These are phyloP conservation scores for Saccharomyces uvarum DNA, from an alignment of 1,139 yeast species.

Conservation along the genomic window DNA sequence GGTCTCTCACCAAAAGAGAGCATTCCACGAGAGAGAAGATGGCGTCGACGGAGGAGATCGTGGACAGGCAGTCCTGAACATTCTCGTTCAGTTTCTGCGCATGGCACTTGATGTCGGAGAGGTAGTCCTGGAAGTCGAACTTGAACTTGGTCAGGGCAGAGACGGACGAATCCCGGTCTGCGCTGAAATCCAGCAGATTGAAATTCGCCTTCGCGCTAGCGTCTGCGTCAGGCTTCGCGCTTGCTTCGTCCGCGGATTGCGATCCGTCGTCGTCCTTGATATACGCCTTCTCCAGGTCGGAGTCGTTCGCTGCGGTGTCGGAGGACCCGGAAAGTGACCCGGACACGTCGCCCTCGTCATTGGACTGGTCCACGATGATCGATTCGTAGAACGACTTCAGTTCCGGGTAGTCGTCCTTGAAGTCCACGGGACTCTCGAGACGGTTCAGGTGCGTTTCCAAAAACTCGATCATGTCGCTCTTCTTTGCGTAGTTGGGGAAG, in stretches of 20 bases:
- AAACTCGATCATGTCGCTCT: conserved; percentile 18
- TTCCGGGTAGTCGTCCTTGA: conserved; percentile 26
- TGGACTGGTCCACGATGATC: conserved; percentile 10
- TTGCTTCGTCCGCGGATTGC: not conserved
- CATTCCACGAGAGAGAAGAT: conserved; percentile 22
- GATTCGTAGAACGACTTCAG: conserved; percentile 24
- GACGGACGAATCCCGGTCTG: not conserved
- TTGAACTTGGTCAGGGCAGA: conserved; percentile 11
- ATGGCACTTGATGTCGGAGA: conserved; percentile 19
- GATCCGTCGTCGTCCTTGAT: conserved; percentile 6
- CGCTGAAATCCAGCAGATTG: conserved; percentile 8
- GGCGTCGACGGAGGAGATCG: conserved; percentile 20
- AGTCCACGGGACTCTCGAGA: conserved; percentile 20
- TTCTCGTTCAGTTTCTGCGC: conserved; percentile 20
- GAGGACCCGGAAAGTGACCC: conserved; percentile 1
- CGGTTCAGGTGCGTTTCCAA: conserved; percentile 18
- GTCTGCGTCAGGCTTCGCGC: not conserved
- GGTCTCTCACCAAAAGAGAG: conserved; percentile 8
- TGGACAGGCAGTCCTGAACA: conserved; percentile 28
- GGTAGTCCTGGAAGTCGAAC: conserved; percentile 21
- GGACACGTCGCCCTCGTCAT: conserved; percentile 9
- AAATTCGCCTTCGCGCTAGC: not conserved
- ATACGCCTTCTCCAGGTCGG: conserved; percentile 3
- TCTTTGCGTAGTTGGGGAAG: conserved; percentile 18
- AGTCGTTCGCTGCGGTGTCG: not conserved